phyloP scores from a whole-genome alignment of 306 rosid species.

The Prunus padus region DNA sequence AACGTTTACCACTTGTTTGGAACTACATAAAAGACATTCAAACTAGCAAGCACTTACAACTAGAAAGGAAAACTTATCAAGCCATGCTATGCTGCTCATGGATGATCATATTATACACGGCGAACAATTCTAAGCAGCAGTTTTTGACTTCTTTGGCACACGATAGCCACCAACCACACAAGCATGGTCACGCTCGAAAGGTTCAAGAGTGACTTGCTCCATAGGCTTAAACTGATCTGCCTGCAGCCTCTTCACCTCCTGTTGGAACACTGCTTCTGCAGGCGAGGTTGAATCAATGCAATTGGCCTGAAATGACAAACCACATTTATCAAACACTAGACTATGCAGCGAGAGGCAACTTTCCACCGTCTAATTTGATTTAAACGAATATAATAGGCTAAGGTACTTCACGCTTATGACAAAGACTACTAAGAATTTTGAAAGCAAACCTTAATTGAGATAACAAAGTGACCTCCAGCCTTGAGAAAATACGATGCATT shows the following conservation, averaged over 20 bases:
- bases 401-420: background rate
- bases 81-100: too few relatives aligned
- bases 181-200: constrained; percentile 91
- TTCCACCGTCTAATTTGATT: background rate
- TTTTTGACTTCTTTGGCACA: constrained; percentile 23
- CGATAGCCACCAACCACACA: constrained; percentile 84
- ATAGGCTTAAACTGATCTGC: constrained; percentile 78
- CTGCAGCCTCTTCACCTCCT: constrained; percentile 72
- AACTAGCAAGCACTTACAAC: too few relatives aligned
- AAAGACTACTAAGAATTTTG: background rate
- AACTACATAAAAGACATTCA: too few relatives aligned
- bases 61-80: too few relatives aligned
- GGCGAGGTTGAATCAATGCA: constrained; percentile 88
- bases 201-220: constrained; percentile 90
- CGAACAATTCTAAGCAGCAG: too few relatives aligned
- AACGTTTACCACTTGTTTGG: too few relatives aligned
- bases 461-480: constrained; percentile 81
- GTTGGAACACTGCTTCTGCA: constrained; percentile 60
- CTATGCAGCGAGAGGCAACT: background rate
- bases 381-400: too few relatives aligned
- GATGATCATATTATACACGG: too few relatives aligned
- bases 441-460: constrained; percentile 78
- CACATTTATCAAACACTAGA: too few relatives aligned
- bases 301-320: constrained; percentile 57
- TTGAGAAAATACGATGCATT: constrained; percentile 86